Percentiles rank a stretch among this genome's conserved stretches.
Evolutionary conservation across 164 flowering plant genomes (phyloP).

Genomic region (Buxus sempervirens): DNA sequence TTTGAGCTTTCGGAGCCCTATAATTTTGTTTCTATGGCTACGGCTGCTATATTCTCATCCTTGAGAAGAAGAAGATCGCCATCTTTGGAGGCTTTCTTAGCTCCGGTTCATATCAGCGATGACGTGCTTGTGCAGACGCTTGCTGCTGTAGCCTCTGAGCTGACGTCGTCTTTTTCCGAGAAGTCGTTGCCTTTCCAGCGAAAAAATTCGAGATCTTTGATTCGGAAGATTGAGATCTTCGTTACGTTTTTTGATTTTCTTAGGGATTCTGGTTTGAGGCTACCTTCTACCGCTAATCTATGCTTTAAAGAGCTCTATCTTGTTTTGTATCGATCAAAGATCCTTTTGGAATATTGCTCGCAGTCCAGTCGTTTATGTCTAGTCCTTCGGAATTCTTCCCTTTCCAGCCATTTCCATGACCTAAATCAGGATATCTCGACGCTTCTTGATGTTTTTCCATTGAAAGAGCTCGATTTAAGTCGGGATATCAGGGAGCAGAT

Average conservation of each 20-base stretch:
- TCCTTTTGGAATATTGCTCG: constrained; percentile 63
- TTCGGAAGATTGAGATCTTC: constrained; percentile 61
- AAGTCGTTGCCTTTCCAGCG: constrained; percentile 48
- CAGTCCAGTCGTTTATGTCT: constrained; percentile 77
- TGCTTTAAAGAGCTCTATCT: constrained; percentile 84
- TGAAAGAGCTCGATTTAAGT: constrained; percentile 41
- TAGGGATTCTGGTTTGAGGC: constrained; percentile 11
- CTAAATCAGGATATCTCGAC: constrained; percentile 76
- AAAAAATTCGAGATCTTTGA: constrained; percentile 52
- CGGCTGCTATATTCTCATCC: constrained; percentile 74
- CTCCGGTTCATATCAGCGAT: constrained; percentile 68
- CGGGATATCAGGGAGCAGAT: constrained; percentile 65
- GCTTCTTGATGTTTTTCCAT: constrained; percentile 80
- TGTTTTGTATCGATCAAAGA: constrained; percentile 58
- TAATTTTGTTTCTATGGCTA: constrained; percentile 41
- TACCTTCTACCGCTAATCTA: constrained; percentile 44
- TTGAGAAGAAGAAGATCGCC: constrained; percentile 72
- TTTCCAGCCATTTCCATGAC: constrained; percentile 83
- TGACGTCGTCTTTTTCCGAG: constrained; percentile 39
- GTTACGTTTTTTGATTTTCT: constrained; percentile 45
- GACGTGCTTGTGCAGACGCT: constrained; percentile 55
- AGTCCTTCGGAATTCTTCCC: constrained; percentile 60
- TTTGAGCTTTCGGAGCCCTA: constrained; percentile 4
- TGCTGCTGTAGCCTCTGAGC: constrained; percentile 36
- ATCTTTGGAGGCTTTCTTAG: constrained; percentile 67